These are phyloP conservation scores for Pichia nanzhaoensis DNA, from an alignment of 805 yeast genomes.

Conservation along the genomic window DNA sequence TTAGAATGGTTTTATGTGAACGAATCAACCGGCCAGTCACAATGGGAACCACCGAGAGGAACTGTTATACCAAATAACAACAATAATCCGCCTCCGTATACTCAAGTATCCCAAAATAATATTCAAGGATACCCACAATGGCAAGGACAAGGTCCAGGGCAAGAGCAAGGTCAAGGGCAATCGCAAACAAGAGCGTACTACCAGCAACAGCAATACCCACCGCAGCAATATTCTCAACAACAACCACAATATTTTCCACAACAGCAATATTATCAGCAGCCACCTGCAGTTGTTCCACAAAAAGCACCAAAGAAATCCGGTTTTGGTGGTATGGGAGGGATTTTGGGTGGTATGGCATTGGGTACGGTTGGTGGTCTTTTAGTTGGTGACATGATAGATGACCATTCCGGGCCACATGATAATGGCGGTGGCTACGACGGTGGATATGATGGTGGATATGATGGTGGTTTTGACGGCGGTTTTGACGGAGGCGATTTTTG, in stretches of 20 bases:
- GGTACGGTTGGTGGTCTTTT: slow-evolving; percentile 29
- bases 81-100: slow-evolving; percentile 33
- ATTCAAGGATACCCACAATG: background rate
- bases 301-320: slow-evolving; percentile 8
- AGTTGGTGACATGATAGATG: slow-evolving; percentile 17
- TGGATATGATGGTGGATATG: slow-evolving; percentile 10
- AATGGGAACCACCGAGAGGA: slow-evolving; percentile 82
- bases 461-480: slow-evolving; percentile 9
- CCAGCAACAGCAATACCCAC: slow-evolving; percentile 2
- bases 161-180: slow-evolving; percentile 12
- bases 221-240: slow-evolving; percentile 11
- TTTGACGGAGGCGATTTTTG: slow-evolving; percentile 11
- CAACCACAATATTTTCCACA: slow-evolving; percentile 15
- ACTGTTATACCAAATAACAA: slow-evolving; percentile 36
- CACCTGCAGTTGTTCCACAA: slow-evolving; percentile 10
- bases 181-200: no score
- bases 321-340: slow-evolving; percentile 25
- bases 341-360: slow-evolving; percentile 29
- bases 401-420: slow-evolving; percentile 12
- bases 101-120: slow-evolving; percentile 1
- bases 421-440: slow-evolving; percentile 10
- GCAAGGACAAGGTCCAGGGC: background rate
- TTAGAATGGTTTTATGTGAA: slow-evolving; percentile 73
- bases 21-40: slow-evolving; percentile 63
- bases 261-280: slow-evolving; percentile 11